Evolutionary conservation across 2,329 filamentous ascomycete genomes (phyloP), one percentile per base, ranked within the genome.

Genomic region (Endoconidiophora polonica): DNA sequence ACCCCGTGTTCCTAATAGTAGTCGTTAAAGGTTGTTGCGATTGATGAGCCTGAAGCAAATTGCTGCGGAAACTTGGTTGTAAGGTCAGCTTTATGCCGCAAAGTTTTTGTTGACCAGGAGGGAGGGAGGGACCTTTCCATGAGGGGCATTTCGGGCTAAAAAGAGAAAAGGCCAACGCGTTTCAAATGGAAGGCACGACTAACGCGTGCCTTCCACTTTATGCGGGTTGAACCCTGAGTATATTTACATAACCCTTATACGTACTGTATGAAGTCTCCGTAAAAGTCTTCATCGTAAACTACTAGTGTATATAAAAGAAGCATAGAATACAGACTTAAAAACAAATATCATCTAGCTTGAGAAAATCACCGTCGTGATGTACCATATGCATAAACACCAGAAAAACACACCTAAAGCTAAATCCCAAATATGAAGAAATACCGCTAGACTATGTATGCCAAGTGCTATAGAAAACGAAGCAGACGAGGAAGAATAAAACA

Each of bases 181-280:
- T 41, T 23, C 33, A 20, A 42, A 50, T 54, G 29, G 14, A 54
- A 57, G 29, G 44, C 44, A 16, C 37, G 46, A 33, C 38, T 38
- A 18, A 18, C 16, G 38, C 44, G 44, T 39, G 38, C 43, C 26
- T 44, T 20, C 44, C 49, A 51, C 49, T 51, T 51, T 51, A 51
- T 38, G 29, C 49, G 44, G 7, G 26, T 33, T 6, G 7, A 33
- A 33, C 26, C 26, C 26, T 46, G 20, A 38, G 14, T 37, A 24
- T 7, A 18, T 18, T 18, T 16, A 4, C 5, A 5, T 38, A 37
- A 6, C 44, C 7, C 44, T 29, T 24, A 26, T 1, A 10, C 24
- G 3, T 12, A 45, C 16, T 16, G 24, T 36, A 10, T 10, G 26
- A 3, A 10, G 5, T 3, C 12, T 3, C 9, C 9, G 29, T 33